These are phyloP conservation scores for Forsythia viridissima DNA, from an alignment of 257 asterid genomes.

Conservation along the genomic window DNA sequence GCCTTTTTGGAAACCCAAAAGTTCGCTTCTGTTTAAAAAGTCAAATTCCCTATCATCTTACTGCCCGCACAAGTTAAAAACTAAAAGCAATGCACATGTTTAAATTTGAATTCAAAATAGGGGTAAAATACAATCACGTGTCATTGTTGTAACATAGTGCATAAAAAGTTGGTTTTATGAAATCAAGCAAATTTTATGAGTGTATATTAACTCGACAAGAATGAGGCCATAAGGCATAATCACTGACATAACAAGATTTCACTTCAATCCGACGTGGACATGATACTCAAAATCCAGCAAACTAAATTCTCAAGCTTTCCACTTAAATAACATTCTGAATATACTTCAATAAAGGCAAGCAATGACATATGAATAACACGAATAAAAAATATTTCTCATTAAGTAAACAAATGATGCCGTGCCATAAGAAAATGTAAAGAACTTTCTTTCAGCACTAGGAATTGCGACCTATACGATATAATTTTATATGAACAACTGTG, in stretches of 20 bases:
- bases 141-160: not conserved
- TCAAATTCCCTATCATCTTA: not conserved
- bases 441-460: not conserved
- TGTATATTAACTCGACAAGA: not conserved
- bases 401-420: not conserved
- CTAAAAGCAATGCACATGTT: not conserved
- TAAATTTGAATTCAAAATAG: not conserved
- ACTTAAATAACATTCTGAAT: not conserved
- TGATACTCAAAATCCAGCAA: not conserved
- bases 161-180: not conserved
- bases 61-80: not conserved
- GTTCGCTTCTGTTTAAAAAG: not conserved
- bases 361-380: not conserved
- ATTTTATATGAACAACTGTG: not conserved
- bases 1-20: not conserved
- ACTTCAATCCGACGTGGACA: not conserved
- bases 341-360: not conserved
- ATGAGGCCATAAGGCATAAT: not conserved
- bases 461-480: not conserved
- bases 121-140: not conserved
- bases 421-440: not conserved
- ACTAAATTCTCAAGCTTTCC: not conserved
- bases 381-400: not conserved
- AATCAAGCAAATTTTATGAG: not conserved
- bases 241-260: not conserved